Conservation (phyloP, 345 rosid species). For the Kernera saxatilis region DNA sequence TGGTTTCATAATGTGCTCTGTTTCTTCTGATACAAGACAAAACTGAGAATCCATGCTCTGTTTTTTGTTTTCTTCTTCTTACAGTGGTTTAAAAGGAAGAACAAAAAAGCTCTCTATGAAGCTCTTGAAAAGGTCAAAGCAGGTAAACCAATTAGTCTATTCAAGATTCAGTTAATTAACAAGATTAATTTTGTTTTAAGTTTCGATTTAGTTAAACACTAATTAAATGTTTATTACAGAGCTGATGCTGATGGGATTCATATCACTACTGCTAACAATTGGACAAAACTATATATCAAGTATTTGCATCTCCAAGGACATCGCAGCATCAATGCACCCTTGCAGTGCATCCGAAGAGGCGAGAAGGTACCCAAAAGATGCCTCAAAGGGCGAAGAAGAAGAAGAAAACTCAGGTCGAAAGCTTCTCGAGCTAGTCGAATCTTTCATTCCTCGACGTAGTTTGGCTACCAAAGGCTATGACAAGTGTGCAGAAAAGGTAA, state of each 20-base stretch:
- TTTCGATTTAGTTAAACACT: too few species aligned
- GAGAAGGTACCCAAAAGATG: not conserved
- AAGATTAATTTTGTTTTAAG: not conserved
- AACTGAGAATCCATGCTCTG: not conserved
- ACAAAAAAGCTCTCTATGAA: slow-evolving; percentile 65
- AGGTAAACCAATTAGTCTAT: slow-evolving; percentile 40
- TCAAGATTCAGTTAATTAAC: not conserved
- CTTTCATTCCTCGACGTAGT: slow-evolving; percentile 40
- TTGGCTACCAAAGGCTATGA: slow-evolving; percentile 43
- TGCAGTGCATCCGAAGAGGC: slow-evolving; percentile 30
- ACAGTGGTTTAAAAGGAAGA: slow-evolving; percentile 68
- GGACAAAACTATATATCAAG: slow-evolving; percentile 41
- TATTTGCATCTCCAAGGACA: slow-evolving; percentile 53
- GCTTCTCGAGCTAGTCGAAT: slow-evolving; percentile 35
- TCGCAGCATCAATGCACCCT: slow-evolving; percentile 67
- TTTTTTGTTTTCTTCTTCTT: not conserved
- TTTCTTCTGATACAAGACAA: slow-evolving; percentile 6
- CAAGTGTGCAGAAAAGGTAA: slow-evolving; percentile 49
- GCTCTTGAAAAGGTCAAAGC: slow-evolving; percentile 92
- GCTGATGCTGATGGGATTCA: slow-evolving; percentile 85
- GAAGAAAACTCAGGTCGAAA: slow-evolving; percentile 40
- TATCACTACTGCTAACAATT: slow-evolving; percentile 72
- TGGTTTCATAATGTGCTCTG: not conserved
- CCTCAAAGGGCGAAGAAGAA: not conserved
- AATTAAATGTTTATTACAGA: slow-evolving; percentile 36